Conservation (phyloP, 1,284 basidiomycete species). For the Anthracocystis setariae region DNA sequence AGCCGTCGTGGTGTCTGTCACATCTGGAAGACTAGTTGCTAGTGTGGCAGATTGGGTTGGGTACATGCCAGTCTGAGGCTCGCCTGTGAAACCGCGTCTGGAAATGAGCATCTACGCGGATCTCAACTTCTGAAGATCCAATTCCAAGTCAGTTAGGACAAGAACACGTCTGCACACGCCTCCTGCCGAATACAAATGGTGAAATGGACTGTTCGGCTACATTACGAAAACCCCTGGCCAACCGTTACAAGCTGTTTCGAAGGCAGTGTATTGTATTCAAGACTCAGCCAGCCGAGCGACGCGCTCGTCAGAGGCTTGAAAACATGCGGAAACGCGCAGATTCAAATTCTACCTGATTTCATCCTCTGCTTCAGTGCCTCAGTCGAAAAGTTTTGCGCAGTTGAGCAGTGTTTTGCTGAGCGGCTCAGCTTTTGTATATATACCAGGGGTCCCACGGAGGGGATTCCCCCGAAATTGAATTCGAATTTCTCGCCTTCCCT, state of each 20-base stretch:
- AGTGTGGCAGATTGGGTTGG: too few species aligned
- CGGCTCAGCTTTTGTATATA: conserved; percentile 25
- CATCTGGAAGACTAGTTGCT: too few species aligned
- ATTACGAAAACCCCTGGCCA: neutral
- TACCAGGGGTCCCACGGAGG: conserved; percentile 14
- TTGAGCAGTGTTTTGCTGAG: conserved; percentile 12
- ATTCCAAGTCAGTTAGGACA: too few species aligned
- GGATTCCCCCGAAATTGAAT: conserved; percentile 29
- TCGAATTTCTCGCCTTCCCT: conserved; percentile 40
- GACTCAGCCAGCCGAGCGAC: conserved; percentile 27
- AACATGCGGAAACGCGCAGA: conserved; percentile 6
- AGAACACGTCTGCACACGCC: too few species aligned
- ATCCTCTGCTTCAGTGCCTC: conserved; percentile 21
- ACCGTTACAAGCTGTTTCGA: neutral
- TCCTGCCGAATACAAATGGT: too few species aligned
- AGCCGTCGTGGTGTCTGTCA: too few species aligned
- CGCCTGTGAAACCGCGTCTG: conserved; percentile 19
- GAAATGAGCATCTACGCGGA: too few species aligned
- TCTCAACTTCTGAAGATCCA: too few species aligned
- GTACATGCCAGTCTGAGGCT: too few species aligned
- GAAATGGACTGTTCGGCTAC: neutral
- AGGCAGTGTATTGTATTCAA: conserved; percentile 17
- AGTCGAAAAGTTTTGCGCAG: conserved; percentile 16
- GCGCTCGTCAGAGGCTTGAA: conserved; percentile 3
- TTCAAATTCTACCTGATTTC: neutral